phyloP scores from a whole-genome alignment of 2,329 filamentous ascomycete species.

The Xylariales sp. region DNA sequence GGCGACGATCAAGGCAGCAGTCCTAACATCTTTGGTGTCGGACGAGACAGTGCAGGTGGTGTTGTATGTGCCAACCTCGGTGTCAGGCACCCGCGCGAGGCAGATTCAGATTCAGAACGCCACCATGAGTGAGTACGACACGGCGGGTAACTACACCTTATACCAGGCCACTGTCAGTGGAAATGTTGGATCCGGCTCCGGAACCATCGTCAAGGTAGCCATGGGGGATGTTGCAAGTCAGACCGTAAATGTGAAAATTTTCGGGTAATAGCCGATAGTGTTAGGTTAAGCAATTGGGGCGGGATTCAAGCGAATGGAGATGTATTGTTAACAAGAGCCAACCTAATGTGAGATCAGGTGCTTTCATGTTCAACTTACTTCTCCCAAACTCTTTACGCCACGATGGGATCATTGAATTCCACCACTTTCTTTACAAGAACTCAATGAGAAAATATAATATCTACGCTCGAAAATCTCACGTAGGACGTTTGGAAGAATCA shows the following conservation, averaged over 20 bases:
- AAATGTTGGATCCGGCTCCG: slow-evolving; percentile 3
- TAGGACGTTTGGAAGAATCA: no score
- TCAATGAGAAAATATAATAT: no score
- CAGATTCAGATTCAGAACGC: not conserved
- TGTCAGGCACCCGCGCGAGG: not conserved
- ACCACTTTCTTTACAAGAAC: no score
- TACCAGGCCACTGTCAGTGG: slow-evolving; percentile 3
- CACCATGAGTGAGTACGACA: slow-evolving; percentile 1
- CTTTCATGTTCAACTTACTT: no score
- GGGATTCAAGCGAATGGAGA: no score
- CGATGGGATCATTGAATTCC: no score
- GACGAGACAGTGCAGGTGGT: not conserved
- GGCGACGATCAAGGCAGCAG: not conserved
- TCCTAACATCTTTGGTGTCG: not conserved
- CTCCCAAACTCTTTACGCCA: no score
- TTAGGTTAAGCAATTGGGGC: no score
- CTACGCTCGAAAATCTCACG: no score
- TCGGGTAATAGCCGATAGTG: no score
- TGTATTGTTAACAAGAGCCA: no score
- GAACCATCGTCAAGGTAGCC: slow-evolving; percentile 2
- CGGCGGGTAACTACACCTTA: slow-evolving; percentile 1
- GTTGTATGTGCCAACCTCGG: not conserved
- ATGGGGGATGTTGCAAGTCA: slow-evolving; percentile 2
- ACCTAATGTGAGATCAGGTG: no score
- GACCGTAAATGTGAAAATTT: slow-evolving; percentile 7